Evolutionary conservation across 1,139 yeast species (phyloP), one percentile per base, ranked within the genome.

Genomic region (Saccharomycopsis crataegensis): DNA sequence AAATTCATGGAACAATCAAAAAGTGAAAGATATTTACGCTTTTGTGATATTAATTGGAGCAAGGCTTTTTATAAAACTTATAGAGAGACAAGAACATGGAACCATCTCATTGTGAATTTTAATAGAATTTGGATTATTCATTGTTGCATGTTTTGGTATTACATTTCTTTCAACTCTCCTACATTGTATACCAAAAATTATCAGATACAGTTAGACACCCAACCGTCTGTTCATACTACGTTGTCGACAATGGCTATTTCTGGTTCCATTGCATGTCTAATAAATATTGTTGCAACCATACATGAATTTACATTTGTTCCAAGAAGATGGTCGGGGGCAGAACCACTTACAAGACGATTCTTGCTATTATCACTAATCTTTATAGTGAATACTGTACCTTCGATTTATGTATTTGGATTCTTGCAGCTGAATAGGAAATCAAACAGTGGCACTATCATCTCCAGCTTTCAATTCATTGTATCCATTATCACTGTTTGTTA

Each of bases 71-170:
- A 75, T 60, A 89, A 89, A 64, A 87, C 96, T 0, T 89, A 81
- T 64, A 71, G 70, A 49, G 96, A 89, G 63, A 76, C 76, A 48
- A 73, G 96, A 62, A 77, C 89, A 1, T 88, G 95, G 95, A 67
- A 82, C 60, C 96, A 88, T 67, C 70, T 83, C 49, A 69, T 84
- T 1, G 82, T 89, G 2, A 87, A 88, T 64, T 88, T 87, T 66
- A 86, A 83, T 65, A 71, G 96, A 57, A 80, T 88, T 38, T 88
- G 96, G 96, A 81, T 86, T 42, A 81, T 88, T 50, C 96, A 89
- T 64, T 67, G 83, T 6, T 75, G 88, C 0, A 74, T 84, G 55
- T 89, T 83, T 67, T 88, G 96, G 96, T 86, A 81, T 63, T 87
- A 83, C 62, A 86, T 94, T 0, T 74, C 84, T 45, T 83, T 83